Evolutionary conservation across 2,329 filamentous ascomycete species (phyloP).

Genomic region (Lasiodiplodia citricola): DNA sequence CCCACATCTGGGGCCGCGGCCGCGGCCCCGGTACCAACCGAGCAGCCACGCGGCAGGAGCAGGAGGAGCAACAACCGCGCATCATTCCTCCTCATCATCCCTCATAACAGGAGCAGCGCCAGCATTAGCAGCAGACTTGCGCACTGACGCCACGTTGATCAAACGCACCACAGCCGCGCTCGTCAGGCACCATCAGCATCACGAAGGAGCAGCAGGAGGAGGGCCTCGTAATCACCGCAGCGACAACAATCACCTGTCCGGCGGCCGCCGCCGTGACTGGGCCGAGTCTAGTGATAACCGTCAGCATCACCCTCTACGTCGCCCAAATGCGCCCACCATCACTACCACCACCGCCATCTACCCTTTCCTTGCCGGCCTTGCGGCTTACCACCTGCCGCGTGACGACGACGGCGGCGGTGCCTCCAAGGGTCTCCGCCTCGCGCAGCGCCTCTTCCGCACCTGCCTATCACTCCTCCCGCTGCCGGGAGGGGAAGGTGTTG

Average conservation of each 20-base stretch:
- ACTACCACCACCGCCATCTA: background rate
- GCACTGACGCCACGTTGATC: background rate
- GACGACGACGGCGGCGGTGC: background rate
- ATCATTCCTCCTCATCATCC: background rate
- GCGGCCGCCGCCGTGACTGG: too few species aligned
- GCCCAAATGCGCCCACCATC: background rate
- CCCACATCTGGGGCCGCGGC: background rate
- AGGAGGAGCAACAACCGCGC: background rate
- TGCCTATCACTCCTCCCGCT: slow-evolving; percentile 3
- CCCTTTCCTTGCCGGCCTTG: slow-evolving; percentile 20
- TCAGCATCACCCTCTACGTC: too few species aligned
- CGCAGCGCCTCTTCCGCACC: background rate
- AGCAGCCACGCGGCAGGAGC: background rate
- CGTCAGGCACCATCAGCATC: background rate
- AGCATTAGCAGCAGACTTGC: background rate
- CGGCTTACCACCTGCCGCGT: slow-evolving; percentile 13
- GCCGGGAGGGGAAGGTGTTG: background rate
- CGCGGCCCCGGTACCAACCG: background rate
- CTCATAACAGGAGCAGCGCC: background rate
- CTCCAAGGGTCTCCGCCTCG: background rate
- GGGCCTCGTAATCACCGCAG: background rate
- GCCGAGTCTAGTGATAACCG: too few species aligned
- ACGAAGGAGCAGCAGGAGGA: background rate
- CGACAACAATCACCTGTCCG: background rate
- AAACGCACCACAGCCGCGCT: background rate